A percentile compares a stretch with the other conserved stretches of the same genome.
phyloP scores from a whole-genome alignment of 2,329 filamentous ascomycete genomes.

The Colletotrichum theobromicola region DNA sequence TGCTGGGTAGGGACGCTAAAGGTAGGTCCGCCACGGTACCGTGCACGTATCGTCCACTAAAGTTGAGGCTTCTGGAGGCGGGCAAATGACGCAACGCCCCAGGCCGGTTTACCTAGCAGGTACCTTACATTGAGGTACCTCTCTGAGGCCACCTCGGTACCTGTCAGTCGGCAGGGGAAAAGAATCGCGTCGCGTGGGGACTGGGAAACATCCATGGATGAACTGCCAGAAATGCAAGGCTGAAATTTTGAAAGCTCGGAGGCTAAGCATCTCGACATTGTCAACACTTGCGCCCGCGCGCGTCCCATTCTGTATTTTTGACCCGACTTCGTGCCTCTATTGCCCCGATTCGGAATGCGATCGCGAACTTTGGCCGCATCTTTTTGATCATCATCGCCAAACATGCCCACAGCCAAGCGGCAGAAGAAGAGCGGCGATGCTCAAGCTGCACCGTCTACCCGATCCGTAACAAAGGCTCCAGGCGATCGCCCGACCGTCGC shows the following conservation, averaged over 20 bases:
- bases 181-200: slow-evolving; percentile 10
- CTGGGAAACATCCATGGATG: background rate
- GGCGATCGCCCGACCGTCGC: slow-evolving; percentile 66
- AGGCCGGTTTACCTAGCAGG: background rate
- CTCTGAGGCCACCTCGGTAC: too few species aligned
- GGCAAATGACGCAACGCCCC: background rate
- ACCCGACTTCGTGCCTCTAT: background rate
- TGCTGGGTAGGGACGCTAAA: too few species aligned
- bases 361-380: background rate
- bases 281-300: slow-evolving; percentile 11
- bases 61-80: background rate
- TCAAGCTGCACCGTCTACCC: slow-evolving; percentile 31
- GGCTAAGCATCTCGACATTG: slow-evolving; percentile 1
- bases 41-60: background rate
- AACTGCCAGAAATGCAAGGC: slow-evolving; percentile 31
- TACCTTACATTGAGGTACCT: background rate
- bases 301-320: slow-evolving; percentile 32
- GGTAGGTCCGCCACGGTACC: background rate
- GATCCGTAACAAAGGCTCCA: slow-evolving; percentile 44
- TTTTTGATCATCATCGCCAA: slow-evolving; percentile 9
- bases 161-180: background rate
- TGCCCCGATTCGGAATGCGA: background rate
- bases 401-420: slow-evolving; percentile 66
- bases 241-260: slow-evolving; percentile 33
- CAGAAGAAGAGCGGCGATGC: slow-evolving; percentile 58